These are phyloP conservation scores for Phoma herbarum DNA, from an alignment of 2,329 filamentous ascomycete genomes.

Conservation along the genomic window DNA sequence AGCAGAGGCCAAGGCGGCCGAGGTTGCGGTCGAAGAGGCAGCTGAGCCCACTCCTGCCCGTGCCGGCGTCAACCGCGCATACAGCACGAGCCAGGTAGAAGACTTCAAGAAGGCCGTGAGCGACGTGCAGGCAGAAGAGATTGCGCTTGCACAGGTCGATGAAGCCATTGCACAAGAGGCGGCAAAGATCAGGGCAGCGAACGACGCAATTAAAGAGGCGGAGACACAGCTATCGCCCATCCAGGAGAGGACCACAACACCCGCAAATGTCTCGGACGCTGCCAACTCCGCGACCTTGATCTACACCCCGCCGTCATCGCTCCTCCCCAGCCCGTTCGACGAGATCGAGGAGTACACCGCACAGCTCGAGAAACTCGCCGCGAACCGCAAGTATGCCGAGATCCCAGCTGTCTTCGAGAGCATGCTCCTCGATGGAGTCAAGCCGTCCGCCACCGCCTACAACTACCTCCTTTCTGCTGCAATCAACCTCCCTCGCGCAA, in stretches of 20 bases:
- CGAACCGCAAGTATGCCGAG: slow-evolving; percentile 78
- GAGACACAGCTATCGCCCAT: slow-evolving; percentile 43
- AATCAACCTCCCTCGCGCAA: slow-evolving; percentile 80
- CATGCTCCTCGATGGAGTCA: slow-evolving; percentile 83
- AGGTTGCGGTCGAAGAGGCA: slow-evolving; percentile 42
- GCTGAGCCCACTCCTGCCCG: slow-evolving; percentile 41
- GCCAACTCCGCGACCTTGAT: slow-evolving; percentile 39
- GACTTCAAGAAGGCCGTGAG: slow-evolving; percentile 67
- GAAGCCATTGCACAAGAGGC: slow-evolving; percentile 84
- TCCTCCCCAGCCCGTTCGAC: slow-evolving; percentile 68
- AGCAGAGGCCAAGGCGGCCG: slow-evolving; percentile 51
- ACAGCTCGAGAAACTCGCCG: slow-evolving; percentile 77
- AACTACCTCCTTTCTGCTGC: slow-evolving; percentile 88
- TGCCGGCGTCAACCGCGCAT: slow-evolving; percentile 57
- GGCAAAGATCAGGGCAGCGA: slow-evolving; percentile 64
- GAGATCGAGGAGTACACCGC: slow-evolving; percentile 76
- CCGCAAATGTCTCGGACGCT: slow-evolving; percentile 42
- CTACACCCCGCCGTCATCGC: slow-evolving; percentile 54
- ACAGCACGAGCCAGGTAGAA: slow-evolving; percentile 65
- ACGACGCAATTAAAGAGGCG: slow-evolving; percentile 49
- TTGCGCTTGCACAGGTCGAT: slow-evolving; percentile 81
- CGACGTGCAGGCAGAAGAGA: slow-evolving; percentile 57
- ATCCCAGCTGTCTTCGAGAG: slow-evolving; percentile 91
- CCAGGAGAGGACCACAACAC: slow-evolving; percentile 44
- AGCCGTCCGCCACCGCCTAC: slow-evolving; percentile 86